Evolutionary conservation across 129 eudicot species (phyloP).

Genomic region (Artemisia tridentata): DNA sequence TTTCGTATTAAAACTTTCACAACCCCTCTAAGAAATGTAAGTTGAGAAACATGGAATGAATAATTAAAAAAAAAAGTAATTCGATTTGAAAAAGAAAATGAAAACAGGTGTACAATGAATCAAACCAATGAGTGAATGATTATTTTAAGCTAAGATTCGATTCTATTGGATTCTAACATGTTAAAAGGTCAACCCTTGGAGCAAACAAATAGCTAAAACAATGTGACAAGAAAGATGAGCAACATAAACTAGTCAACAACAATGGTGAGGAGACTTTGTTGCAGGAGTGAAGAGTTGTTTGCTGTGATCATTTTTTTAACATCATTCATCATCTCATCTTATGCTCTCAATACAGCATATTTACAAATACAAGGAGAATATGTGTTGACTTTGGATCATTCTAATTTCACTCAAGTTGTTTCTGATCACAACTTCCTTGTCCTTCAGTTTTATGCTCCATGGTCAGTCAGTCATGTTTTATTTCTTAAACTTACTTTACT

Average conservation of each 20-base stretch:
- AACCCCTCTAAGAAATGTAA: too few relatives aligned
- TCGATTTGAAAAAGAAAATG: too few relatives aligned
- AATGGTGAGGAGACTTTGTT: constrained; percentile 25
- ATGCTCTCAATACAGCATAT: not conserved
- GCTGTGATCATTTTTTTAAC: constrained; percentile 1
- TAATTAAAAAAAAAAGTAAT: too few relatives aligned
- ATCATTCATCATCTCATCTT: constrained; percentile 1
- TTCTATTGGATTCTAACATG: too few relatives aligned
- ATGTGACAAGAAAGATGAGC: too few relatives aligned
- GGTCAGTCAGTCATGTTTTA: constrained; percentile 22
- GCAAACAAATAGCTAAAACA: too few relatives aligned
- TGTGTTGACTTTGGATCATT: constrained; percentile 54
- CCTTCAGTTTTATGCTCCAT: constrained; percentile 67
- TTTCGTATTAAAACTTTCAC: too few relatives aligned
- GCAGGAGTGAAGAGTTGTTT: not conserved
- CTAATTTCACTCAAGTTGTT: constrained; percentile 41
- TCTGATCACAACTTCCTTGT: constrained; percentile 46
- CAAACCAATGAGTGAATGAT: too few relatives aligned
- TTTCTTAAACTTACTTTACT: not conserved
- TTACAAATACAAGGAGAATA: constrained; percentile 9
- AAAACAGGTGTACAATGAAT: too few relatives aligned
- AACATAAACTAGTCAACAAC: not conserved
- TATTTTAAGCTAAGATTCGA: too few relatives aligned
- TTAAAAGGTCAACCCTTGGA: too few relatives aligned
- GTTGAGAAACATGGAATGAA: too few relatives aligned